These are phyloP conservation scores for Quercus dentata DNA, from an alignment of 306 rosid genomes.

Conservation along the genomic window DNA sequence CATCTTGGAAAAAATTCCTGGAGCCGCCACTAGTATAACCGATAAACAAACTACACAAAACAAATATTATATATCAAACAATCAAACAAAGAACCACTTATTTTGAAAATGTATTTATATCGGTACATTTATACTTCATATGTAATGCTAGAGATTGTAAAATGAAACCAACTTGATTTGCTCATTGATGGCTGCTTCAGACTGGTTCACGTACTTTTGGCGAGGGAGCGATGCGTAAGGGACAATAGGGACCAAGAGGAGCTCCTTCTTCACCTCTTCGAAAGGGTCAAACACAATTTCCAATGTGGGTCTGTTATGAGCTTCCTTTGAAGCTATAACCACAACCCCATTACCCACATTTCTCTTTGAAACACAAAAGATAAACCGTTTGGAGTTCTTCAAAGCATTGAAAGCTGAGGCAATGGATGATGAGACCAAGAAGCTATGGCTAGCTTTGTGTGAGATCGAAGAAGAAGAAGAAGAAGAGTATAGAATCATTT, in stretches of 20 bases:
- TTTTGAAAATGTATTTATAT: neutral
- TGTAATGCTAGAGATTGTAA: neutral
- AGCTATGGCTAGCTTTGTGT: neutral
- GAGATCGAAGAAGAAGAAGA: constrained; percentile 1
- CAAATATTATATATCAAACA: no score
- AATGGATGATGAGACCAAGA: neutral
- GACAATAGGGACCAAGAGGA: constrained; percentile 19
- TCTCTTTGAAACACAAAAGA: constrained; percentile 9
- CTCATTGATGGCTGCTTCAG: constrained; percentile 34
- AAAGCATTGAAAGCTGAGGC: neutral
- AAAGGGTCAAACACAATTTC: constrained; percentile 23
- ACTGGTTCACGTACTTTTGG: constrained; percentile 22
- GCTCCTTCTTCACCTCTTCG: constrained; percentile 43
- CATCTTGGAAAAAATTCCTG: no score
- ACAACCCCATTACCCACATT: constrained; percentile 16
- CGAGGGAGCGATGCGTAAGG: constrained; percentile 39
- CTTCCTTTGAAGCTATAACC: constrained; percentile 5
- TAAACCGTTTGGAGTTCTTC: neutral
- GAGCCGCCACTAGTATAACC: no score
- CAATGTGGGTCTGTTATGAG: neutral
- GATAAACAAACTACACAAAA: no score
- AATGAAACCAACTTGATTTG: constrained; percentile 43
- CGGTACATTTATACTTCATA: neutral
- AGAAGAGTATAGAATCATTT: constrained; percentile 17
- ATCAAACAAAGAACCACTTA: no score